Evolutionary conservation across 176 grass and related monocot genomes (phyloP).

Genomic region (Triticum dicoccoides): DNA sequence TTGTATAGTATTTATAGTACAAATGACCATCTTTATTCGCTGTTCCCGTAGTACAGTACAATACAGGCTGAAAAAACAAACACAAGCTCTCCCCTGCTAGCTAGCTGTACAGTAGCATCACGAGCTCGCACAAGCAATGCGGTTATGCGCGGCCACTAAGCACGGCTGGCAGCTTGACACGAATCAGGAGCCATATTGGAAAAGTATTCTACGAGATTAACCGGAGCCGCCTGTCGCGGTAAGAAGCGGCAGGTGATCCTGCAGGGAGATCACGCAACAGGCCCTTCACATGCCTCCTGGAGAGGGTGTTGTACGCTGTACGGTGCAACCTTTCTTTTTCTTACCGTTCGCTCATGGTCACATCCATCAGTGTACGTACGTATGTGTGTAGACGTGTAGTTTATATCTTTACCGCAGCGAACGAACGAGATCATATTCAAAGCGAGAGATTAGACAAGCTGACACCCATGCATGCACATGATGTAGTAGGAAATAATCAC

Average conservation of each 20-base stretch:
- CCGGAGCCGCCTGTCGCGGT: conserved; percentile 19
- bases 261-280: conserved; percentile 38
- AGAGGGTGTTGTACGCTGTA: conserved; percentile 11
- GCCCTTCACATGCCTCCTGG: conserved; percentile 37
- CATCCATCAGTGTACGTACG: background rate
- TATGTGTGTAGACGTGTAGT: background rate
- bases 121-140: background rate
- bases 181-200: conserved; percentile 6
- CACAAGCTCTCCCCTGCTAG: background rate
- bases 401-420: too few species aligned
- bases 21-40: background rate
- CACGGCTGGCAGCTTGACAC: conserved; percentile 19
- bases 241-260: conserved; percentile 34
- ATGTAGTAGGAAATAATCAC: background rate
- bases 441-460: background rate
- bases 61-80: conserved; percentile 22
- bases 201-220: background rate
- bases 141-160: background rate
- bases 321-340: background rate
- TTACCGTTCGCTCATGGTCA: background rate
- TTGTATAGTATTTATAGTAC: background rate
- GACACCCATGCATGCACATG: background rate
- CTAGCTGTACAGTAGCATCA: conserved; percentile 13
- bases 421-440: background rate
- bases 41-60: conserved; percentile 38